Percentiles rank a stretch among this genome's conserved stretches.
Conservation (phyloP, 352 stramenopile species). For the Phytophthora pluvialis region DNA sequence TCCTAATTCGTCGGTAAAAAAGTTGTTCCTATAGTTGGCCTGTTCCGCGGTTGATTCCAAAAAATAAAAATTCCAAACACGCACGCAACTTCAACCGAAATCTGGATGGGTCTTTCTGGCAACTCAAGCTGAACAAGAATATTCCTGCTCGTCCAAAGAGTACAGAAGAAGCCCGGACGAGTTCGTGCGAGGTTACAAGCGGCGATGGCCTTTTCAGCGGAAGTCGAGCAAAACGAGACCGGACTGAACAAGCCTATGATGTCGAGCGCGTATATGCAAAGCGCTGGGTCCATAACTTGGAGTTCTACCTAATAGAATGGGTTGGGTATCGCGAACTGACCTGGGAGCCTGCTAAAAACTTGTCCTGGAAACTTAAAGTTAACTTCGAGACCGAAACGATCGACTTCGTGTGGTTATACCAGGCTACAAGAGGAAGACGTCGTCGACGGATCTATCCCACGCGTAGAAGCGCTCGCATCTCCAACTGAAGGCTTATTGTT, state of each 20-base stretch:
- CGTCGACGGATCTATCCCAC: not conserved
- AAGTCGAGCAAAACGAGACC: not conserved
- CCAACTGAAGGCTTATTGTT: not conserved
- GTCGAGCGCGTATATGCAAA: slow-evolving; percentile 9
- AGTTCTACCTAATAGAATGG: slow-evolving; percentile 16
- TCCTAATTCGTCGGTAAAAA: too few relatives aligned
- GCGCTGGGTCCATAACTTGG: slow-evolving; percentile 1
- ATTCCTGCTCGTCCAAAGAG: not conserved
- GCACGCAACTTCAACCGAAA: slow-evolving; percentile 12
- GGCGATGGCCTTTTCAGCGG: not conserved
- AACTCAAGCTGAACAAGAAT: slow-evolving; percentile 1
- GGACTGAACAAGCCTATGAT: not conserved
- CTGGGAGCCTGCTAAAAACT: slow-evolving; percentile 7
- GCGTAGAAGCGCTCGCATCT: not conserved
- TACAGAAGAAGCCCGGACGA: not conserved
- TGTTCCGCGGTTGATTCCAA: too few relatives aligned
- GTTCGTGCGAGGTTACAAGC: not conserved
- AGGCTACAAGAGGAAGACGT: slow-evolving; percentile 11
- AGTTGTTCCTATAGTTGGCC: too few relatives aligned
- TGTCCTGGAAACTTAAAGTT: slow-evolving; percentile 5
- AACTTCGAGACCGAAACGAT: slow-evolving; percentile 1
- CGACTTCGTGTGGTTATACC: slow-evolving; percentile 10
- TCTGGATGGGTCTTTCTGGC: not conserved
- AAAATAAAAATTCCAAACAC: too few relatives aligned
- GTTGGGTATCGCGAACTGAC: slow-evolving; percentile 2